phyloP scores from a whole-genome alignment of 208 protist genomes.

The Angomonas desouzai region DNA sequence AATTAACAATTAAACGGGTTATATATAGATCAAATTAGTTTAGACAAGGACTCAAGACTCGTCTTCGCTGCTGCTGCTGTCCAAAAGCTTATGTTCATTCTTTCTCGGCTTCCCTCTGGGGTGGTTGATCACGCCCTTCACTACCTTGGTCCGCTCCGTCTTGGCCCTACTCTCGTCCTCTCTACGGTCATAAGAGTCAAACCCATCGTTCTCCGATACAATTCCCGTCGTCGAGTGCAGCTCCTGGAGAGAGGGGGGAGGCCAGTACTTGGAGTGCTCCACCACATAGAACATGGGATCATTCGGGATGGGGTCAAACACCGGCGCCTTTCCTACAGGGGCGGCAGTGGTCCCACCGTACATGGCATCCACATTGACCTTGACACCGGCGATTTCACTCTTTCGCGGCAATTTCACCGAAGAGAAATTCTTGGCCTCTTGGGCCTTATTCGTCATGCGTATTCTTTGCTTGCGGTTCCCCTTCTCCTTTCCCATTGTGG shows the following conservation, averaged over 20 bases:
- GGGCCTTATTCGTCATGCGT: slow-evolving; percentile 72
- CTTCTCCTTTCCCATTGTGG: slow-evolving; percentile 18
- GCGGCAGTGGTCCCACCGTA: slow-evolving; percentile 22
- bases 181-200: slow-evolving; percentile 77
- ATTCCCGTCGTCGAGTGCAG: slow-evolving; percentile 43
- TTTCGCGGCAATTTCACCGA: slow-evolving; percentile 58
- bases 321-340: background rate
- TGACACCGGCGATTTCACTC: slow-evolving; percentile 38
- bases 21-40: slow-evolving; percentile 8
- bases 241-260: slow-evolving; percentile 62
- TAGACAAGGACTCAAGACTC: slow-evolving; percentile 6
- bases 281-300: slow-evolving; percentile 76
- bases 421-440: slow-evolving; percentile 73
- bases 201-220: slow-evolving; percentile 41
- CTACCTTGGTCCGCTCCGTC: slow-evolving; percentile 42
- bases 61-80: slow-evolving; percentile 33
- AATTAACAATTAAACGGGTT: slow-evolving; percentile 9
- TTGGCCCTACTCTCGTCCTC: slow-evolving; percentile 60
- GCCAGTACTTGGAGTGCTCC: slow-evolving; percentile 57
- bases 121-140: slow-evolving; percentile 81
- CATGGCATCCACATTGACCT: slow-evolving; percentile 56
- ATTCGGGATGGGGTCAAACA: slow-evolving; percentile 76
- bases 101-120: slow-evolving; percentile 65
- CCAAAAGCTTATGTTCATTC: slow-evolving; percentile 52
- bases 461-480: slow-evolving; percentile 58